Conservation (phyloP, 78 protist genomes). For the Dictyostelium firmibasis region DNA sequence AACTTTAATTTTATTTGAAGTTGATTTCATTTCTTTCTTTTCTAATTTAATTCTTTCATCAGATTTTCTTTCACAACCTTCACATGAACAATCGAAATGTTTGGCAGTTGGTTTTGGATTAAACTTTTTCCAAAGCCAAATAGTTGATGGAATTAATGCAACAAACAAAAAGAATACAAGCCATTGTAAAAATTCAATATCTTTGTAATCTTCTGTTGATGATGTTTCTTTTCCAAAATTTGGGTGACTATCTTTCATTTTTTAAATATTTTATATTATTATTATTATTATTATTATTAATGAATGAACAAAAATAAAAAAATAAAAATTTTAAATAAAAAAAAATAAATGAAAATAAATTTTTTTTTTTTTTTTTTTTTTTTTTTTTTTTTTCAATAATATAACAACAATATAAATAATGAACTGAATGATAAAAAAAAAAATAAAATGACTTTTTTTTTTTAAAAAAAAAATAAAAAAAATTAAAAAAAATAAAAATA, state of each 20-base stretch:
- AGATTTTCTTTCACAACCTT: slow-evolving; percentile 22
- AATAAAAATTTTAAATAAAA: neutral
- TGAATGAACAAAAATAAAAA: too few relatives aligned
- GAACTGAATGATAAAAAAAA: too few relatives aligned
- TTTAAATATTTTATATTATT: too few relatives aligned
- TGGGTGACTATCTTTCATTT: slow-evolving; percentile 15
- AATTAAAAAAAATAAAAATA: too few relatives aligned
- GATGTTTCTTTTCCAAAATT: slow-evolving; percentile 29
- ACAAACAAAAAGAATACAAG: slow-evolving; percentile 5
- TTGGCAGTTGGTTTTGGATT: neutral
- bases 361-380: neutral
- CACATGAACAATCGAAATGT: slow-evolving; percentile 24
- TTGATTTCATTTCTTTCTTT: neutral
- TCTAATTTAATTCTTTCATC: neutral
- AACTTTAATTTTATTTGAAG: neutral
- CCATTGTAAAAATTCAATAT: slow-evolving; percentile 52
- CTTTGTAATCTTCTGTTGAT: slow-evolving; percentile 50
- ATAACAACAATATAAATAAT: too few relatives aligned
- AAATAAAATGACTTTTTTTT: too few relatives aligned
- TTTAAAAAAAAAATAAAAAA: too few relatives aligned
- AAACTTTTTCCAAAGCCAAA: slow-evolving; percentile 14
- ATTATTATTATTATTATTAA: too few relatives aligned
- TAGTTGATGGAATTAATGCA: slow-evolving; percentile 30
- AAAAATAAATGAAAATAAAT: neutral
- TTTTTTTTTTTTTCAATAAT: neutral